These are phyloP conservation scores for Chondrostereum purpureum DNA, from an alignment of 1,284 basidiomycete genomes.

Conservation along the genomic window DNA sequence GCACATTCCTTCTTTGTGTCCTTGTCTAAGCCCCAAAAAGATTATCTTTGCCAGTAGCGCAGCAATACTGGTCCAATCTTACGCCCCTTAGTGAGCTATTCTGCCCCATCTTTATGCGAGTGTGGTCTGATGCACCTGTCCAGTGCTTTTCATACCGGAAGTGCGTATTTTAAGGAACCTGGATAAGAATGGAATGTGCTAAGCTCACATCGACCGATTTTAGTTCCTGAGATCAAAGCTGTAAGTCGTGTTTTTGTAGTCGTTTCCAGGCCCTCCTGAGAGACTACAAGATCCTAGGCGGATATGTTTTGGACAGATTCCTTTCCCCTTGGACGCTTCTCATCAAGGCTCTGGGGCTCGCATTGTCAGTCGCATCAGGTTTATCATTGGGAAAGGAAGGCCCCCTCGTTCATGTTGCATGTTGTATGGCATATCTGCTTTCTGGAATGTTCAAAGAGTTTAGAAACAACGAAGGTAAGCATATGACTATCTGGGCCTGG, in stretches of 20 bases:
- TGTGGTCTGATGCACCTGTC: constrained; percentile 1
- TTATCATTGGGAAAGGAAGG: constrained; percentile 75
- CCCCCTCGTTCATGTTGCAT: constrained; percentile 65
- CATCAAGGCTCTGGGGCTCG: constrained; percentile 73
- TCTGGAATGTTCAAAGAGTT: constrained; percentile 51
- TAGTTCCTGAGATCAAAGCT: constrained; percentile 75
- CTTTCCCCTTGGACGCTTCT: constrained; percentile 68
- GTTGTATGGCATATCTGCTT: constrained; percentile 58
- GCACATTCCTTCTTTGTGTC: neutral
- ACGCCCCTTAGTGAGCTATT: constrained; percentile 60
- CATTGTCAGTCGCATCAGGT: constrained; percentile 73
- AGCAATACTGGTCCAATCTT: constrained; percentile 57
- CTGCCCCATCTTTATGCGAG: constrained; percentile 1
- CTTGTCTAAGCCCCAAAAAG: constrained; percentile 25
- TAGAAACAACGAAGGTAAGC: constrained; percentile 54
- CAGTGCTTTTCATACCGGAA: constrained; percentile 75
- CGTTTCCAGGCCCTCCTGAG: neutral
- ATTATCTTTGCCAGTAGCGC: constrained; percentile 57
- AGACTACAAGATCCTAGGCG: constrained; percentile 55
- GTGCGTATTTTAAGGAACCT: constrained; percentile 32
- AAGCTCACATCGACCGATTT: constrained; percentile 2
- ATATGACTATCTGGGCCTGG: neutral
- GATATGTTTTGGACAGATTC: constrained; percentile 67
- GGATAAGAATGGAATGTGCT: too few species aligned
- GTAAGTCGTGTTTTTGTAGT: constrained; percentile 29